Percentiles rank a stretch among this genome's conserved stretches.
Conservation (phyloP, 208 protist genomes). For the Trypanosoma scelopori region DNA sequence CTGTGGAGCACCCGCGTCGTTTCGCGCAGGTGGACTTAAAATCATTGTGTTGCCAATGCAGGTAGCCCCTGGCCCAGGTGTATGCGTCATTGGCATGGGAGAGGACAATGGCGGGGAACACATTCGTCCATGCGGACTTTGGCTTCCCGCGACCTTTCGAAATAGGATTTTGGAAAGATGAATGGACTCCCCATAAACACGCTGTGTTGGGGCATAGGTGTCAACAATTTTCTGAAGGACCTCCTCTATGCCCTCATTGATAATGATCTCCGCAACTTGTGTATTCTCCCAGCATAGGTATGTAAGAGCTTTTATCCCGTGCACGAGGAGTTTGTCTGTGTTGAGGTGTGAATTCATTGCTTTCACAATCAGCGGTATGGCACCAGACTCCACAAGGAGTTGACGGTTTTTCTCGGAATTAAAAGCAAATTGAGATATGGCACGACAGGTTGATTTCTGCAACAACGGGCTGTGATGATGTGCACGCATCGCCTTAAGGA, state of each 20-base stretch:
- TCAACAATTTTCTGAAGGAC: conserved; percentile 75
- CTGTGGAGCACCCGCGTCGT: conserved; percentile 32
- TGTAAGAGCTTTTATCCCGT: conserved; percentile 90
- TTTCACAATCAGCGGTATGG: conserved; percentile 84
- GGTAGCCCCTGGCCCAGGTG: conserved; percentile 30
- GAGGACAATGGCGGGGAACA: conserved; percentile 80
- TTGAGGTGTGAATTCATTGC: conserved; percentile 80
- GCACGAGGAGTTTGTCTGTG: conserved; percentile 89
- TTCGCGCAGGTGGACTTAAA: conserved; percentile 52
- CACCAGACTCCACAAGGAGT: conserved; percentile 77
- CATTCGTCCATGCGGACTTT: conserved; percentile 51
- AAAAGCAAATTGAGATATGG: conserved; percentile 92
- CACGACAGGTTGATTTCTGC: conserved; percentile 91
- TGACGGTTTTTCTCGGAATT: conserved; percentile 90
- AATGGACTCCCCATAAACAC: conserved; percentile 83
- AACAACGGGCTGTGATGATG: conserved; percentile 79
- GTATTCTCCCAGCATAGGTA: conserved; percentile 92
- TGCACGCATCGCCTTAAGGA: conserved; percentile 82
- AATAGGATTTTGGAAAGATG: conserved; percentile 91
- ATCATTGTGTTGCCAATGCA: conserved; percentile 28
- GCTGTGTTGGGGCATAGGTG: conserved; percentile 59
- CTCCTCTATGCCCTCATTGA: conserved; percentile 70
- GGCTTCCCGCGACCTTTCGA: conserved; percentile 76
- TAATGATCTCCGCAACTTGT: conserved; percentile 85
- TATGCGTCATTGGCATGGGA: conserved; percentile 73